A percentile compares a stretch with the other conserved stretches of the same genome.
Conservation (phyloP, 139 green algal genomes). For the Micromonas commoda region DNA sequence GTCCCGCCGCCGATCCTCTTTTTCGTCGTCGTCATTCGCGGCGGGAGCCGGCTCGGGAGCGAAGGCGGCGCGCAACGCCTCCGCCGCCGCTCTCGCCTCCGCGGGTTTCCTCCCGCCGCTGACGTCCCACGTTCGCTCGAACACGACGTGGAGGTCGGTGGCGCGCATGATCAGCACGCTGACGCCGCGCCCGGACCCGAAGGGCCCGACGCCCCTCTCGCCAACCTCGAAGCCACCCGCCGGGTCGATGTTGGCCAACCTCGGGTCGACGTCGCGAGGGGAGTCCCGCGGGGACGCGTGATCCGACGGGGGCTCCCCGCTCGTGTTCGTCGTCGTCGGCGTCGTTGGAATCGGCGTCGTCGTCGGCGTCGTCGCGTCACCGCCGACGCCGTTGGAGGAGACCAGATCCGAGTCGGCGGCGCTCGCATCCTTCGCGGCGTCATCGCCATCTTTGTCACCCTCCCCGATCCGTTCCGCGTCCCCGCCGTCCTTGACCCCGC, state of each 20-base stretch:
- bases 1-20: too few relatives aligned
- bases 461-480: too few relatives aligned
- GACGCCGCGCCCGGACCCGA: not conserved
- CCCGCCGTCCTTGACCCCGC: too few relatives aligned
- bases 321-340: not conserved
- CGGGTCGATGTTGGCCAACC: not conserved
- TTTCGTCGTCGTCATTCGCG: too few relatives aligned
- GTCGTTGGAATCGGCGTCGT: not conserved
- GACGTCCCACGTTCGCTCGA: not conserved
- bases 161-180: slow-evolving; percentile 6
- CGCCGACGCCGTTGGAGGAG: not conserved
- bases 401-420: too few relatives aligned
- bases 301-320: not conserved
- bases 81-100: not conserved
- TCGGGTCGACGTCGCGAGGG: too few relatives aligned
- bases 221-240: not conserved
- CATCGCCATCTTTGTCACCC: too few relatives aligned
- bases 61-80: not conserved
- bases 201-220: not conserved
- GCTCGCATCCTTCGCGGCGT: too few relatives aligned
- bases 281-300: not conserved
- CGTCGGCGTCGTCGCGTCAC: not conserved
- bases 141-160: not conserved
- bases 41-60: too few relatives aligned
- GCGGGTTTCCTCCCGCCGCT: not conserved